Evolutionary conservation across 83 land plant species (phyloP), one percentile per base, ranked within the genome.

Genomic region (Diphasiastrum complanatum): DNA sequence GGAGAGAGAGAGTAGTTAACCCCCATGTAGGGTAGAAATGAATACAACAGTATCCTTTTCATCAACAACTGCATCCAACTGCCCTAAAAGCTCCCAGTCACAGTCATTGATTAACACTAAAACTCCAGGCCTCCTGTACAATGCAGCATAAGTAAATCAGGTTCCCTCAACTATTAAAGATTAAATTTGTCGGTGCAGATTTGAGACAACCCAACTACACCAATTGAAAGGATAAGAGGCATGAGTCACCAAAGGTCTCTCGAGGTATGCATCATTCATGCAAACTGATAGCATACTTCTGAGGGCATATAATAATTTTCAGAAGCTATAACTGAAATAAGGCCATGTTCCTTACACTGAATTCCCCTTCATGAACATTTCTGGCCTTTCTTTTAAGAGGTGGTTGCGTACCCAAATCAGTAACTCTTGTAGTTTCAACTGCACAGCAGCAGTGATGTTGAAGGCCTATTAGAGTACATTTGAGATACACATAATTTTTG

Each of bases 11-110:
- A n/a, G n/a, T 10, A 48, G 51, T 54, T 77, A 91, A 27, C 97
- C 97, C 18, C 97, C 97, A 60, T 91, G 97, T 35, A 91, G 66
- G 4, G 97, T 91, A 25, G 97, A 91, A 51, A 91, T 91, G 64
- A 91, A 91, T 25, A 83, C 88, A 0, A 91, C 75, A 29, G 56
- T 81, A 67, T 91, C 97, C 34, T 91, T 91, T 35, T 91, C 95
- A 66, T 87, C 90, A 31, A 91, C 36, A 12, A 62, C 68, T 24
- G 80, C 76, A 37, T 91, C 87, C 24, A 87, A 78, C 64, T 72
- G 83, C 1, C 90, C 97, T 60, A 82, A 80, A 24, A 91, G 81
- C 69, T 91, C 97, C 97, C 97, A 91, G 47, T 91, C 97, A 63
- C 85, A 87, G 71, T 91, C 97, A 66, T 91, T 91, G 23, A 91